Base-by-base conservation (phyloP, 1,284 basidiomycete genomes). In the Austroboletus niveus region DNA sequence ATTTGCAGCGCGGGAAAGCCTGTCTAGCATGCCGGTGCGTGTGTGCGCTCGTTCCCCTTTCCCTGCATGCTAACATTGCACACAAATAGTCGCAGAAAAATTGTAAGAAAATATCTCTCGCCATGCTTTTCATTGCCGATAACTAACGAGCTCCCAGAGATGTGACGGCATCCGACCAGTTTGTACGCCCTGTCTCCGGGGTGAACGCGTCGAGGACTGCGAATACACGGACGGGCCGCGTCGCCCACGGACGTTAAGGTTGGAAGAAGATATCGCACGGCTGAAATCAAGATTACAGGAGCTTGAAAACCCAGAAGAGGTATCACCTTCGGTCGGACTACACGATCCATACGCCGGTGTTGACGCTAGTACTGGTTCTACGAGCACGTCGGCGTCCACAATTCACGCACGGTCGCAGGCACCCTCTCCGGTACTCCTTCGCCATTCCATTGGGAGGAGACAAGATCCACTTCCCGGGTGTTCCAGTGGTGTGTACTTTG, bases 161-260 rank as follows among this genome's bases (percentile, higher is more conserved):
- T 76, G 74, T 38, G 73, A 77, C 48, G 75, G 75, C 4, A 39
- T 45, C 1, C 66, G 69, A 32, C 75, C 75, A 0, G 55, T 68
- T 15, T 76, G 74, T 46, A 60, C 63, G 3, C 70, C 68, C 40
- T 76, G 74, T 51, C 51, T 63, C 42, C 60, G 64, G 5, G 64
- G 67, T 2, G 68, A 70, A 27, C 62, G 72, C 10, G 54, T 55
- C n/a, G 68, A 69, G 1, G 75, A 75, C 39, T 76, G 74, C 55
- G 72, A 77, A 60, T 77, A 76, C 51, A 63, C 66, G 1, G 72
- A 75, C 42, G 65, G 64, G 12, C 61, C 60, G 32, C 62, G 60
- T 11, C 65, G 63, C n/a, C 59, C 72, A 0, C 65, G 72, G 12
- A 73, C 66, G 1, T 53, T 75, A 51, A 62, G 62, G 7, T 51